Conservation (phyloP, 768 basidiomycete genomes). For the Amanita inopinata region DNA sequence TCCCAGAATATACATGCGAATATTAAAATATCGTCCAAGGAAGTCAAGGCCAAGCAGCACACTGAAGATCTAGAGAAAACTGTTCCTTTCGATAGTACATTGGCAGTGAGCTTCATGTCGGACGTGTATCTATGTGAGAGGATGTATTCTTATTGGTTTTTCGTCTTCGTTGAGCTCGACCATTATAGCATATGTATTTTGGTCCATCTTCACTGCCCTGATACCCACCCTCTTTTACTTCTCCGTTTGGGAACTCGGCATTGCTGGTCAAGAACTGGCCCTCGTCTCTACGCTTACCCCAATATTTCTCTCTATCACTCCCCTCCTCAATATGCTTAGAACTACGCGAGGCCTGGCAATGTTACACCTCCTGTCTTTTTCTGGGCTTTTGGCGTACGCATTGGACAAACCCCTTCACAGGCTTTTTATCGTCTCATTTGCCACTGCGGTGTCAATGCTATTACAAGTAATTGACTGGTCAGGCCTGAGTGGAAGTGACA, state of each 20-base stretch:
- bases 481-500: conserved; percentile 18
- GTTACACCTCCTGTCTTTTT: conserved; percentile 39
- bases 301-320: conserved; percentile 38
- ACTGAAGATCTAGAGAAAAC: not conserved
- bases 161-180: conserved; percentile 10
- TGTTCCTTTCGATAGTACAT: not conserved
- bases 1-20: not conserved
- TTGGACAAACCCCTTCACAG: conserved; percentile 42
- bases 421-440: conserved; percentile 46
- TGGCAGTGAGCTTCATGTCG: conserved; percentile 22
- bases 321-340: conserved; percentile 34
- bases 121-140: conserved; percentile 53
- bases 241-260: conserved; percentile 82
- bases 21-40: not conserved
- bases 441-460: conserved; percentile 39
- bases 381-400: conserved; percentile 44
- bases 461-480: conserved; percentile 48
- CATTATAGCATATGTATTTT: conserved; percentile 63
- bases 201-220: conserved; percentile 75
- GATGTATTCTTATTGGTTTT: conserved; percentile 1
- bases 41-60: not conserved
- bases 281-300: conserved; percentile 67
- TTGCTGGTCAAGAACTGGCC: conserved; percentile 75
- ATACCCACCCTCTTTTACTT: conserved; percentile 83
- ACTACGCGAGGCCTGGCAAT: conserved; percentile 39